phyloP scores from a whole-genome alignment of 116 monocot genomes.

The Cymodocea nodosa region DNA sequence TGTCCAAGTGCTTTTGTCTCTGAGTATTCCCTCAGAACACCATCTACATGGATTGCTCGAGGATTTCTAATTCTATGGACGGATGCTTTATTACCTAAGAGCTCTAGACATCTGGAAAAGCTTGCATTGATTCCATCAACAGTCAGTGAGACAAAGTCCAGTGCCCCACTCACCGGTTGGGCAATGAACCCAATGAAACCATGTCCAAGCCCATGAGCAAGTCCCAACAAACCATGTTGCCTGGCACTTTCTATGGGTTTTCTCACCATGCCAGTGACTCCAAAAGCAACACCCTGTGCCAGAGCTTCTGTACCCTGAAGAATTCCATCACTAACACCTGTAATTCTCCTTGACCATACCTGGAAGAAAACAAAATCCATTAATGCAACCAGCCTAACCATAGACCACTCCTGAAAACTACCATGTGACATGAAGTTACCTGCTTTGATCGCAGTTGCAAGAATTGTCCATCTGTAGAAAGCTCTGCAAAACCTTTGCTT shows the following conservation, averaged over 20 bases:
- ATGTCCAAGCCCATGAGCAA: slow-evolving; percentile 83
- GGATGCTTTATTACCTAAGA: slow-evolving; percentile 54
- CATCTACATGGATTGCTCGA: slow-evolving; percentile 74
- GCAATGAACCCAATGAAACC: slow-evolving; percentile 89
- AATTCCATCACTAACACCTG: slow-evolving; percentile 91
- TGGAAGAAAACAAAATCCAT: slow-evolving; percentile 13
- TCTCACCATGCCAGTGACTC: slow-evolving; percentile 82
- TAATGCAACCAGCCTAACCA: background rate
- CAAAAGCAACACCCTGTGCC: slow-evolving; percentile 97
- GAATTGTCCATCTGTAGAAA: slow-evolving; percentile 95
- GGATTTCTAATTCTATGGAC: slow-evolving; percentile 81
- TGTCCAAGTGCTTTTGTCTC: slow-evolving; percentile 79
- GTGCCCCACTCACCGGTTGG: slow-evolving; percentile 90
- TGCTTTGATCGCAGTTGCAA: slow-evolving; percentile 88
- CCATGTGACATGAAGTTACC: slow-evolving; percentile 21
- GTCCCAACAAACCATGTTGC: slow-evolving; percentile 67
- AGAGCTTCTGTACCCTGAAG: slow-evolving; percentile 98
- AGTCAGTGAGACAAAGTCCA: slow-evolving; percentile 91
- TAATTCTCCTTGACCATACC: slow-evolving; percentile 95
- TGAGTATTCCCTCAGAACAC: slow-evolving; percentile 64
- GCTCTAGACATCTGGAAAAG: slow-evolving; percentile 64
- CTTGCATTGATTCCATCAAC: slow-evolving; percentile 94
- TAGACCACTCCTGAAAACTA: background rate
- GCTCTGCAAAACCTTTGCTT: slow-evolving; percentile 99
- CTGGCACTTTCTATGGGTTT: slow-evolving; percentile 89